Percentiles rank a stretch among this genome's conserved stretches.
Conservation (phyloP, 2,329 filamentous ascomycete species). For the Aspergillus uvarum region DNA sequence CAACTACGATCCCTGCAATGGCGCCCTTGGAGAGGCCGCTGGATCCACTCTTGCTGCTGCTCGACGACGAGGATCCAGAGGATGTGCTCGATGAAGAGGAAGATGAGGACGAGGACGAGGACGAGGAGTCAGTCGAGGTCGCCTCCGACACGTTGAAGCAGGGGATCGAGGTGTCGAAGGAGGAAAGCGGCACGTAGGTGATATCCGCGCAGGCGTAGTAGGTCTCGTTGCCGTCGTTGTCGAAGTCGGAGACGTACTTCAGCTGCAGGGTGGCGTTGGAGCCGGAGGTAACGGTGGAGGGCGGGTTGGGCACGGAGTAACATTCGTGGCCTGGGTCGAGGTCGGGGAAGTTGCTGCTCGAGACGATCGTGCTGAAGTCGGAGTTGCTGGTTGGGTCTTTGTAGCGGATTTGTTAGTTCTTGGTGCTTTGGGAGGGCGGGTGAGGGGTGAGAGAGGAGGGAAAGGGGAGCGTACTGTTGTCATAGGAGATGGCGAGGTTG, state of each 20-base stretch:
- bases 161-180: constrained; percentile 44
- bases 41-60: constrained; percentile 21
- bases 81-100: constrained; percentile 16
- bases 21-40: constrained; percentile 40
- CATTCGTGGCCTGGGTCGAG: constrained; percentile 48
- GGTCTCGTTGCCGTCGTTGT: constrained; percentile 43
- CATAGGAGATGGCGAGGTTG: constrained; percentile 55
- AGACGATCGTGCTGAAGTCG: constrained; percentile 42
- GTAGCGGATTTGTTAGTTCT: not conserved
- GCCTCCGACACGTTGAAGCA: constrained; percentile 51
- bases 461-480: constrained; percentile 42
- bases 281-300: constrained; percentile 35
- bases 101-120: not conserved
- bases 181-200: constrained; percentile 42
- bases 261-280: constrained; percentile 50
- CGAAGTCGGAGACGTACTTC: constrained; percentile 45
- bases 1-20: constrained; percentile 46
- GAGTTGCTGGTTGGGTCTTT: constrained; percentile 41
- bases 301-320: constrained; percentile 42
- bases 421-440: too few species aligned
- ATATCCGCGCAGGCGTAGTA: constrained; percentile 52
- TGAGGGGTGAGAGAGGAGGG: not conserved
- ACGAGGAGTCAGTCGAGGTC: constrained; percentile 18
- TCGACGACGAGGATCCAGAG: constrained; percentile 11
- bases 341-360: constrained; percentile 34